These are phyloP conservation scores for Fusarium fracticaudum DNA, from an alignment of 2,329 filamentous ascomycete genomes.

Conservation along the genomic window DNA sequence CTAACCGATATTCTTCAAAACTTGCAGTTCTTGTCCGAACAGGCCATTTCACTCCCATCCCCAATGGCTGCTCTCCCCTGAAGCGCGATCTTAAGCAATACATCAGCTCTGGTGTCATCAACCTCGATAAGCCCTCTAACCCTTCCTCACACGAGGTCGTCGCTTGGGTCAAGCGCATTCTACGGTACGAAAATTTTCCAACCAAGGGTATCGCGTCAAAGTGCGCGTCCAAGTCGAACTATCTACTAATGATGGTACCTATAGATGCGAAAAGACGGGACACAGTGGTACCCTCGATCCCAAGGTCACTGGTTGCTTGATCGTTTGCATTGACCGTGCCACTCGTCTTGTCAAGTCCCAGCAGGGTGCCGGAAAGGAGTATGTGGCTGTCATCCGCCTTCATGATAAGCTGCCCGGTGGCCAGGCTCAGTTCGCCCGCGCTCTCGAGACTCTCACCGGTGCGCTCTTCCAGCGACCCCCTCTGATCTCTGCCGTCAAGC, in stretches of 20 bases:
- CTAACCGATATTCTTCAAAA: constrained; percentile 36
- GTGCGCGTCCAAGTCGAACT: constrained; percentile 5
- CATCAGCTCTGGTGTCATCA: constrained; percentile 97
- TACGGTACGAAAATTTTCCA: constrained; percentile 68
- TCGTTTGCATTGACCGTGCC: constrained; percentile 95
- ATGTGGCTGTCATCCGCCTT: constrained; percentile 93
- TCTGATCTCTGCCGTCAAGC: constrained; percentile 98
- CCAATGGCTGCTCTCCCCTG: constrained; percentile 88
- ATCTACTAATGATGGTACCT: constrained; percentile 12
- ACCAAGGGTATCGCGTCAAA: constrained; percentile 12
- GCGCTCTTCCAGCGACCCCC: constrained; percentile 92
- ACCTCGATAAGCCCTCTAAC: constrained; percentile 87
- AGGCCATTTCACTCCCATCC: constrained; percentile 96
- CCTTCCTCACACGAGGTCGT: constrained; percentile 98
- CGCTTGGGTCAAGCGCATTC: constrained; percentile 98
- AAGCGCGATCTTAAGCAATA: constrained; percentile 97
- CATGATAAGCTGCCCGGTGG: constrained; percentile 96
- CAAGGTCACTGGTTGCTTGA: constrained; percentile 96
- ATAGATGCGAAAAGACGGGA: constrained; percentile 83
- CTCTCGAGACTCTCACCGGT: constrained; percentile 94
- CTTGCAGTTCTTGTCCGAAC: constrained; percentile 85
- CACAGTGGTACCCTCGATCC: constrained; percentile 98
- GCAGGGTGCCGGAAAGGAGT: constrained; percentile 99
- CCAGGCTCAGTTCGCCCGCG: constrained; percentile 90
- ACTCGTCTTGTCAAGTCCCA: constrained; percentile 98